These are phyloP conservation scores for Fusarium beomiforme DNA, from an alignment of 2,329 filamentous ascomycete species.

Conservation along the genomic window DNA sequence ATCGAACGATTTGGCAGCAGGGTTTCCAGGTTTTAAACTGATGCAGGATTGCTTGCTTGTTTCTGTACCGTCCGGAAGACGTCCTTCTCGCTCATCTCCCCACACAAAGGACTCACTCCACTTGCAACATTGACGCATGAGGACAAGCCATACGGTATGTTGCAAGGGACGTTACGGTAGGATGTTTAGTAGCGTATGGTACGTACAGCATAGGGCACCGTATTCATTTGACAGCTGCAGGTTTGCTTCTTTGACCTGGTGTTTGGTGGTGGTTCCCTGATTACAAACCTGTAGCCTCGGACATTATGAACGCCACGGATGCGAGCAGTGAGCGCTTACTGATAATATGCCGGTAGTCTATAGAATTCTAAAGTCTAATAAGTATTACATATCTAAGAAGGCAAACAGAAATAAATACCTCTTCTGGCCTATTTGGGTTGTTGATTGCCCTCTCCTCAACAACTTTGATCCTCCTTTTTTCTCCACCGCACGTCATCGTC, in stretches of 20 bases:
- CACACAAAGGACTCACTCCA: slow-evolving; percentile 14
- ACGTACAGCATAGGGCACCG: neutral
- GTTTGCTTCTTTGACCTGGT: neutral
- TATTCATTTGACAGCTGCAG: neutral
- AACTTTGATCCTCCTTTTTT: neutral
- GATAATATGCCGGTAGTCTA: neutral
- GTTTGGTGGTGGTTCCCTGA: neutral
- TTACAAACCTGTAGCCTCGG: slow-evolving; percentile 12
- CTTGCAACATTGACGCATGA: slow-evolving; percentile 3
- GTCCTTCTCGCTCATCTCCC: slow-evolving; percentile 17
- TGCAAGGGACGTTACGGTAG: neutral
- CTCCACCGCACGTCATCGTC: slow-evolving; percentile 40
- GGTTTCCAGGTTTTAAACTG: slow-evolving; percentile 4
- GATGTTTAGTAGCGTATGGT: too few species aligned
- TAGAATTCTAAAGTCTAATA: neutral
- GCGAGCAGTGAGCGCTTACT: neutral
- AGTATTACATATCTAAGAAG: neutral
- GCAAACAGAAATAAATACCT: neutral
- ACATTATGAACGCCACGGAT: neutral
- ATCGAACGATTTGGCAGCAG: slow-evolving; percentile 21
- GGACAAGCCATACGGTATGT: slow-evolving; percentile 5
- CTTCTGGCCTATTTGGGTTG: neutral
- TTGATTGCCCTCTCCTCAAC: neutral
- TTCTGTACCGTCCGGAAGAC: neutral
- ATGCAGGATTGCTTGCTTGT: neutral